These are phyloP conservation scores for Malus hybrid DNA, from an alignment of 331 rosid genomes.

Conservation along the genomic window DNA sequence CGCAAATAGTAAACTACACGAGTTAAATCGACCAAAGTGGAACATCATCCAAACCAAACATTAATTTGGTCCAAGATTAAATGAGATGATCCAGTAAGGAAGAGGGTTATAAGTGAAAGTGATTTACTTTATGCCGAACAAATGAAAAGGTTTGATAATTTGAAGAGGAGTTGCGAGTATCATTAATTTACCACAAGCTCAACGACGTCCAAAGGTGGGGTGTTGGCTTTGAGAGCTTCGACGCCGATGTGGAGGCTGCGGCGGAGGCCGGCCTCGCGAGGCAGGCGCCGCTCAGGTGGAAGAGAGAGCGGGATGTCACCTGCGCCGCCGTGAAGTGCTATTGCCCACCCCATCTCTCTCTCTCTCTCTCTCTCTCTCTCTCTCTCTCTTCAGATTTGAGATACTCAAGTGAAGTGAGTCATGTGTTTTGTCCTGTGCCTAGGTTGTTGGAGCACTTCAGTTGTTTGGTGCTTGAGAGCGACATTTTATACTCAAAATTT, in stretches of 20 bases:
- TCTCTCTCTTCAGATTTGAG: background rate
- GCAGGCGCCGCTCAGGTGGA: conserved; percentile 51
- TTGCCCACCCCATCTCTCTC: conserved; percentile 75
- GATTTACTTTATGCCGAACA: background rate
- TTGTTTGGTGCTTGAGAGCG: too few relatives aligned
- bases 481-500: too few relatives aligned
- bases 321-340: conserved; percentile 91
- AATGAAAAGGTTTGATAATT: background rate
- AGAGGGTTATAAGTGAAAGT: background rate
- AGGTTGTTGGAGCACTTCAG: too few relatives aligned
- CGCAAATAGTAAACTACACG: too few relatives aligned
- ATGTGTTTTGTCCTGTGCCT: too few relatives aligned
- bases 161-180: too few relatives aligned
- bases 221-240: conserved; percentile 53
- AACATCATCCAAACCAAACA: too few relatives aligned
- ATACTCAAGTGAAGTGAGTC: too few relatives aligned
- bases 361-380: background rate
- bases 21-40: too few relatives aligned
- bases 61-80: background rate
- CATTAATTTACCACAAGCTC: conserved; percentile 58
- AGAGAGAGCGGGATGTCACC: conserved; percentile 66
- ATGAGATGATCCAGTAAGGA: background rate
- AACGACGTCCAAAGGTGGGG: conserved; percentile 59
- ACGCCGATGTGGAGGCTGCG: conserved; percentile 70
- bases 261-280: conserved; percentile 78